Percentiles rank a stretch among this genome's conserved stretches.
phyloP scores from a whole-genome alignment of 2,329 filamentous ascomycete species.

The Zymoseptoria tritici region DNA sequence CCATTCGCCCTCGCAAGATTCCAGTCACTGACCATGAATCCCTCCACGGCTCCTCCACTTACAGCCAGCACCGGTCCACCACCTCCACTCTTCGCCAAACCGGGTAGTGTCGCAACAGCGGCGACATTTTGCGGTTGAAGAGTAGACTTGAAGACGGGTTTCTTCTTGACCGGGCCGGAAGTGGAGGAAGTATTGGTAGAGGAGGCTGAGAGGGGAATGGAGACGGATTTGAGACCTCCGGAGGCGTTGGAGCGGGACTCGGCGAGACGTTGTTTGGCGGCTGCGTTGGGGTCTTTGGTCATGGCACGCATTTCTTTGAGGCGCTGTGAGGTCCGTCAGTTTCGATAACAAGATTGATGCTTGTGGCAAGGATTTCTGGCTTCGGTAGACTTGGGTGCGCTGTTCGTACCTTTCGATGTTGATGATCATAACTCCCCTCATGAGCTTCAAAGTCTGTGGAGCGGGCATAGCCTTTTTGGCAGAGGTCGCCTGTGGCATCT shows the following conservation, averaged over 20 bases:
- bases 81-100: neutral
- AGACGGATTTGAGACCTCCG: constrained; percentile 53
- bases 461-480: constrained; percentile 87
- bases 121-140: constrained; percentile 20
- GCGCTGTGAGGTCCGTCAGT: too few species aligned
- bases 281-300: constrained; percentile 62
- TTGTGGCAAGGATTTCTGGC: too few species aligned
- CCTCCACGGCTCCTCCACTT: neutral
- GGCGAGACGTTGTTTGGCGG: constrained; percentile 57
- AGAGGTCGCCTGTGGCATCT: constrained; percentile 54
- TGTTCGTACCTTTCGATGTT: constrained; percentile 69
- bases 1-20: constrained; percentile 6
- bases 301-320: constrained; percentile 83
- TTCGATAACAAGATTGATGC: too few species aligned
- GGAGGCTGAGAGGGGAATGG: constrained; percentile 7
- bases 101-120: neutral
- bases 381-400: too few species aligned
- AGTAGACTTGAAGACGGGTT: constrained; percentile 26
- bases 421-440: constrained; percentile 89
- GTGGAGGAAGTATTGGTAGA: neutral
- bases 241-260: constrained; percentile 52
- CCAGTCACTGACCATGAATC: neutral
- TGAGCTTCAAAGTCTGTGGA: constrained; percentile 97
- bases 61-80: neutral
- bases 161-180: constrained; percentile 18